Evolutionary conservation across 148 eudicot species (phyloP), one percentile per base, ranked within the genome.

Genomic region (Tetragonia tetragonoides): DNA sequence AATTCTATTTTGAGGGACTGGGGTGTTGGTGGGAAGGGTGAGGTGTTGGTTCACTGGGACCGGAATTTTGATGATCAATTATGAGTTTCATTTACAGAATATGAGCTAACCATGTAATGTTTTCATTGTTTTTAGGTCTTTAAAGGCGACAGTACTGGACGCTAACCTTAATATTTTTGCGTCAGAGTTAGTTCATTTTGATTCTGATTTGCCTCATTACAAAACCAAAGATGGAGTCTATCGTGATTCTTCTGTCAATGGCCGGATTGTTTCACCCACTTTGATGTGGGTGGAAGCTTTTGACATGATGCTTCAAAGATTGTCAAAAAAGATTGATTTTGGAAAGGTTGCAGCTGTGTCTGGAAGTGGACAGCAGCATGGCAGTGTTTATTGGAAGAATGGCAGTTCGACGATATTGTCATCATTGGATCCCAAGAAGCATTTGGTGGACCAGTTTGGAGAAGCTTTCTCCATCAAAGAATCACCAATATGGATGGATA

Each of bases 401-500:
- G 92, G 90, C 6, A 80, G 97, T 81, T 85, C 74, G 0, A n/a
- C 42, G 14, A 85, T 84, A 41, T 75, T 95, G n/a, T 87, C 88
- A 5, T 79, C 88, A 2, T 86, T 93, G 84, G 92, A 95, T 83
- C 79, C 91, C 6, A 84, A 86, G 63, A 88, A 86, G 72, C 64
- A 73, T 28, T 77, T 95, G 76, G 84, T 82, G 62, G 94, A 90
- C 49, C 99, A 90, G 81, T 82, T 93, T 18, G 51, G 73, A 51
- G 89, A 90, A 53, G 92, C 94, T 9, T 91, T 95, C 85, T 90
- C 97, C 0, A 66, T 73, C 2, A 86, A 85, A 28, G 97, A 95
- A 68, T 93, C 97, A 2, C 97, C 99, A 0, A 86, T 93, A 76
- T 95, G 99, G 99, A 95, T 95, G 99, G 99, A 95, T 79, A 83